phyloP scores from a whole-genome alignment of 208 protist genomes.

The Novymonas esmeraldas region DNA sequence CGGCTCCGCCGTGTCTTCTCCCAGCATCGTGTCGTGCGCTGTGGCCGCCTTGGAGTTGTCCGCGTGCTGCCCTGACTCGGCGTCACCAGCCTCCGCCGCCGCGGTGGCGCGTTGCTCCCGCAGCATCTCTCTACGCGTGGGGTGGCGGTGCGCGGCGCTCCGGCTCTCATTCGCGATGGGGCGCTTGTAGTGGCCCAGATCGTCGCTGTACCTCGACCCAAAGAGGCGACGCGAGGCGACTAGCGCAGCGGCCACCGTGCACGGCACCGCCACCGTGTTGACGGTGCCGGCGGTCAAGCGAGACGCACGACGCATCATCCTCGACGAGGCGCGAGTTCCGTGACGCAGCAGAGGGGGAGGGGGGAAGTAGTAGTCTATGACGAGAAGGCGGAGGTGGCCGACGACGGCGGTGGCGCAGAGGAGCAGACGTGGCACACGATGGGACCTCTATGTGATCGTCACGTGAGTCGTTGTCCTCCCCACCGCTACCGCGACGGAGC shows the following conservation, averaged over 20 bases:
- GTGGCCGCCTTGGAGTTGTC: background rate
- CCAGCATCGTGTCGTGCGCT: background rate
- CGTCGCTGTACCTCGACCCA: slow-evolving; percentile 40
- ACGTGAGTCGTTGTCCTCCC: no score
- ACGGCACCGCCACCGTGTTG: background rate
- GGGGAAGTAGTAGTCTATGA: background rate
- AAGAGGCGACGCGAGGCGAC: slow-evolving; percentile 27
- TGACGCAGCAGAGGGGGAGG: background rate
- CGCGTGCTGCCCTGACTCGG: background rate
- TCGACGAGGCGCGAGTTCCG: background rate
- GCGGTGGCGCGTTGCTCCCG: slow-evolving; percentile 28
- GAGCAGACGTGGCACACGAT: no score
- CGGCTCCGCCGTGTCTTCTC: slow-evolving; percentile 12
- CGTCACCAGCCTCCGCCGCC: background rate
- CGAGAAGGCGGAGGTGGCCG: background rate
- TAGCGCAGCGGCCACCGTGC: slow-evolving; percentile 9
- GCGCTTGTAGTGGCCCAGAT: slow-evolving; percentile 41
- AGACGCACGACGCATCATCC: slow-evolving; percentile 43
- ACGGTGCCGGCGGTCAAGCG: slow-evolving; percentile 17
- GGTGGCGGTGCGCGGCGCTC: slow-evolving; percentile 51
- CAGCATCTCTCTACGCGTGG: slow-evolving; percentile 37
- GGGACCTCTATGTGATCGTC: no score
- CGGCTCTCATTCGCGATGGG: slow-evolving; percentile 38
- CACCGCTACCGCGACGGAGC: no score
- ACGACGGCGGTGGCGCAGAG: no score